Evolutionary conservation across 352 stramenopile species (phyloP).

Genomic region (Pythium insidiosum): DNA sequence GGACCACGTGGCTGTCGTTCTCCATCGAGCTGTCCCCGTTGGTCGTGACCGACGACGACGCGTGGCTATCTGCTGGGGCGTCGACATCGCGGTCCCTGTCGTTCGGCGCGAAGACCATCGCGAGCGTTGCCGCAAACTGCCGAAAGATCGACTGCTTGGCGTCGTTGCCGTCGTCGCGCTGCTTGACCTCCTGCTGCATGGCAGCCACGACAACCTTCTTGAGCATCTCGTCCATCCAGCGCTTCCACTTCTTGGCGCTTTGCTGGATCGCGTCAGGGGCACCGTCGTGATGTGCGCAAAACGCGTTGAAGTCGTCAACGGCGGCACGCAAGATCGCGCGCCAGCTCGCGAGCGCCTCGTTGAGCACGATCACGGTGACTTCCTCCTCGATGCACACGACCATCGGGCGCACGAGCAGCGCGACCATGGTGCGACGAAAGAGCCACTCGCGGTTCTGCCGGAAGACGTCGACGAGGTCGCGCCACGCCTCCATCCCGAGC

Average conservation of each 20-base stretch:
- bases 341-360: conserved; percentile 45
- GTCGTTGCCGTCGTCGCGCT: conserved; percentile 8
- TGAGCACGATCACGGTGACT: conserved; percentile 31
- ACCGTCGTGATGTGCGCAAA: conserved; percentile 14
- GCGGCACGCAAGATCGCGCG: conserved; percentile 26
- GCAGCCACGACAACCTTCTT: conserved; percentile 9
- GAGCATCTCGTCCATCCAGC: conserved; percentile 44
- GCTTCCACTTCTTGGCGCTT: conserved; percentile 39
- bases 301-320: conserved; percentile 43
- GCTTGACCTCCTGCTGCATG: not conserved
- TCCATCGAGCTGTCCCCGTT: no score
- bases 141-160: no score
- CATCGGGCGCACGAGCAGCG: conserved; percentile 40
- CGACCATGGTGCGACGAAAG: conserved; percentile 43
- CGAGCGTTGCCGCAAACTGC: no score
- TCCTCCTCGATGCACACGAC: conserved; percentile 40
- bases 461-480: conserved; percentile 37
- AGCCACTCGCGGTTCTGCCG: conserved; percentile 37
- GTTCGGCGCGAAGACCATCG: no score
- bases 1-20: no score
- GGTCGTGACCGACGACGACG: no score
- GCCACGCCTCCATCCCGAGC: conserved; percentile 45
- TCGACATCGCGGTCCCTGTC: no score
- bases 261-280: conserved; percentile 22
- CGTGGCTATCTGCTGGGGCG: no score